A percentile compares a stretch with the other conserved stretches of the same genome.
phyloP scores from a whole-genome alignment of 306 rosid species.

The Delonix regia region DNA sequence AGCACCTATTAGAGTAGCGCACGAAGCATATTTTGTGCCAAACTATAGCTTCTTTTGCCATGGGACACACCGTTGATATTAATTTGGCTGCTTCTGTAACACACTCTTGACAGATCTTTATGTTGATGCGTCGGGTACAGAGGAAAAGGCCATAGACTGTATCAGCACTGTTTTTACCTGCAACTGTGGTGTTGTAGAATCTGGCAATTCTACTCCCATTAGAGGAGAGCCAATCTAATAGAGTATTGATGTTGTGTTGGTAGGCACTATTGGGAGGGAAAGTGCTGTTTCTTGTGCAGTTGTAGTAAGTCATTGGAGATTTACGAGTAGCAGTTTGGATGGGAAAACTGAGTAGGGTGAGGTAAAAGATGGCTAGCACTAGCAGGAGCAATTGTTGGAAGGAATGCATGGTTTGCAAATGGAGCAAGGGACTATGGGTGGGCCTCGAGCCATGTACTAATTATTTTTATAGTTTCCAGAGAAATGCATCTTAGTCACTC shows the following conservation, averaged over 20 bases:
- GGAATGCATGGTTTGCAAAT: constrained; percentile 27
- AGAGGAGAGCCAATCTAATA: constrained; percentile 37
- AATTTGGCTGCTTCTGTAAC: constrained; percentile 22
- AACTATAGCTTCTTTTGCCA: constrained; percentile 33
- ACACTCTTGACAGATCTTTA: not conserved
- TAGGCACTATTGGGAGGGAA: constrained; percentile 4
- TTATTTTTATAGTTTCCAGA: too few relatives aligned
- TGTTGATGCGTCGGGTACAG: not conserved
- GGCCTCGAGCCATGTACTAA: too few relatives aligned
- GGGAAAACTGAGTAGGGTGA: constrained; percentile 9
- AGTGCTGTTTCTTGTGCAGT: constrained; percentile 38
- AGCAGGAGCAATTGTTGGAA: constrained; percentile 28
- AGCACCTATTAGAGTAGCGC: constrained; percentile 31
- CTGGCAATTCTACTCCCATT: constrained; percentile 20
- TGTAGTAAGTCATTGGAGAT: constrained; percentile 13
- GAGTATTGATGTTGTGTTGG: constrained; percentile 27
- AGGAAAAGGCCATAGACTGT: constrained; percentile 27
- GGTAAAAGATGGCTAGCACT: constrained; percentile 14
- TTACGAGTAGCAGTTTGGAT: constrained; percentile 10
- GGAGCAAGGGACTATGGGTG: constrained; percentile 12
- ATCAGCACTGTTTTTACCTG: not conserved
- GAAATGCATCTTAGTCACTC: too few relatives aligned
- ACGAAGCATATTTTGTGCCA: constrained; percentile 30
- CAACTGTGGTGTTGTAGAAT: constrained; percentile 31
- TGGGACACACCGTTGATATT: not conserved